A percentile compares a stretch with the other conserved stretches of the same genome.
Conservation (phyloP, 768 basidiomycete genomes). For the Tephrocybe sp. region DNA sequence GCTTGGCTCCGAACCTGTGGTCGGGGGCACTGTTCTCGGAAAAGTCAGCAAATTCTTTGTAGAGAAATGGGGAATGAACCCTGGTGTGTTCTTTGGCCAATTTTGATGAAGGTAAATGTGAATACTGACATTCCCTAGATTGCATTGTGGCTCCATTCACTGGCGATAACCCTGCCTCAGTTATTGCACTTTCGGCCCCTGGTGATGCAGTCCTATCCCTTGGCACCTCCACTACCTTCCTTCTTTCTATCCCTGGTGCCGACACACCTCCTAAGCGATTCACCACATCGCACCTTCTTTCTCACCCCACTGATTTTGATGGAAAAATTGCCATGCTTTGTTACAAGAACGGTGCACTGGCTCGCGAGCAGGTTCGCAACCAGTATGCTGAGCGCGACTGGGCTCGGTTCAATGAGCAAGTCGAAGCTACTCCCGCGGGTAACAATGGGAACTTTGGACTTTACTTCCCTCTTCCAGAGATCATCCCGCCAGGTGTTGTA, state of each 20-base stretch:
- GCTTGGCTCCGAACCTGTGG: conserved; percentile 74
- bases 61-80: conserved; percentile 69
- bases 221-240: conserved; percentile 85
- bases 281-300: conserved; percentile 72
- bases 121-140: conserved; percentile 34
- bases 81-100: conserved; percentile 36
- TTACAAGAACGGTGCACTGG: conserved; percentile 86
- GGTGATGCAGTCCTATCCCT: conserved; percentile 84
- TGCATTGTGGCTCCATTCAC: conserved; percentile 84
- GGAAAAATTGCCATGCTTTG: conserved; percentile 89
- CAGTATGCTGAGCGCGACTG: conserved; percentile 59
- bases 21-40: conserved; percentile 67
- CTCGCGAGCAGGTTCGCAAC: conserved; percentile 75
- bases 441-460: conserved; percentile 64
- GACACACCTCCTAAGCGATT: conserved; percentile 63
- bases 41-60: conserved; percentile 69
- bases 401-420: conserved; percentile 65
- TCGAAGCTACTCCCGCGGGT: conserved; percentile 52
- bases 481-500: conserved; percentile 75
- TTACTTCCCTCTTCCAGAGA: conserved; percentile 84
- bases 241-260: conserved; percentile 71
- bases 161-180: conserved; percentile 87
- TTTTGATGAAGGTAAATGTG: not conserved
- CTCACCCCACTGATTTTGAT: conserved; percentile 58
- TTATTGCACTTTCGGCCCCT: conserved; percentile 68